Conservation (phyloP, 805 yeast genomes). For the Saccharomyces jurei region DNA sequence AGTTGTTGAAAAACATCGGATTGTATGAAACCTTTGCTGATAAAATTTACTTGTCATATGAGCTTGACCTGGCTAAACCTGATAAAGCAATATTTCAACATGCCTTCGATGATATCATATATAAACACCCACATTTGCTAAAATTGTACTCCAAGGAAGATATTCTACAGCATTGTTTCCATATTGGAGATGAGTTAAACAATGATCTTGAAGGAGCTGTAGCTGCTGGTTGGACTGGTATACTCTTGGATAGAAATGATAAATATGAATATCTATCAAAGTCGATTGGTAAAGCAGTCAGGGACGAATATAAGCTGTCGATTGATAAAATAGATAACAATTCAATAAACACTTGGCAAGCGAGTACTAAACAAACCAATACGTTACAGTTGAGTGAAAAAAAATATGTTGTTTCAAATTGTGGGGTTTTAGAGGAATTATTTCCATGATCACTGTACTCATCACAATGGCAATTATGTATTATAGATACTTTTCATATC, state of each 20-base stretch:
- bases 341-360: constrained; percentile 14
- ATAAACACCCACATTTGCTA: constrained; percentile 15
- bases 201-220: constrained; percentile 49
- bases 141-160: constrained; percentile 9
- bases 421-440: constrained; percentile 10
- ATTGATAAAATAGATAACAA: constrained; percentile 24
- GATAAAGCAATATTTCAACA: constrained; percentile 38
- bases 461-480: not conserved
- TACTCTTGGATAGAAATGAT: constrained; percentile 43
- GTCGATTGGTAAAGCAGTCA: not conserved
- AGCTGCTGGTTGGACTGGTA: constrained; percentile 54
- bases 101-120: constrained; percentile 27
- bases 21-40: constrained; percentile 35
- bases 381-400: constrained; percentile 14
- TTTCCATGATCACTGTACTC: constrained; percentile 3
- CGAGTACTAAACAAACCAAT: constrained; percentile 12
- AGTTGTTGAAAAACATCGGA: constrained; percentile 40
- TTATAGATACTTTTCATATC: not conserved
- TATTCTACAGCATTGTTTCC: constrained; percentile 40
- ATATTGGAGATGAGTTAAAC: constrained; percentile 54
- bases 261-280: constrained; percentile 21
- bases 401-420: constrained; percentile 21
- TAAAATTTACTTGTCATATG: constrained; percentile 46
- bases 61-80: constrained; percentile 49
- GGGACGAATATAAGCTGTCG: constrained; percentile 17